A percentile compares a stretch with the other conserved stretches of the same genome.
These are phyloP conservation scores for Chlamydomonas incerta DNA, from an alignment of 139 green algal species.

Conservation along the genomic window DNA sequence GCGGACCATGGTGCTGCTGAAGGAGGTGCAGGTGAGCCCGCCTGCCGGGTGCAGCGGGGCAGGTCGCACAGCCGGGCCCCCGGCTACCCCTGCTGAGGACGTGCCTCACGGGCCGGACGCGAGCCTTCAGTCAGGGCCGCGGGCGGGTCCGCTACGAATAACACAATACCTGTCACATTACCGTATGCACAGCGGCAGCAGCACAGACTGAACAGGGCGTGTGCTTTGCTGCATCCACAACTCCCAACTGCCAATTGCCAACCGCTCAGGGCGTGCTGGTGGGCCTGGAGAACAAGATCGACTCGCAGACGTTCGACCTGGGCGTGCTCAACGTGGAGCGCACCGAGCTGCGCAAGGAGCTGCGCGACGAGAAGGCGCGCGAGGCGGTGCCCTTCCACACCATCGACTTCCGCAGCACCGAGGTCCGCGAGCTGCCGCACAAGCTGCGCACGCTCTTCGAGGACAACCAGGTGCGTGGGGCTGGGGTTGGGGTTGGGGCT, in stretches of 20 bases:
- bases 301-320: slow-evolving; percentile 35
- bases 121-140: too few species aligned
- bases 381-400: slow-evolving; percentile 30
- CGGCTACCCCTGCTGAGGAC: too few species aligned
- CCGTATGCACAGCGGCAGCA: background rate
- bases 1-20: slow-evolving; percentile 27
- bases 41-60: too few species aligned
- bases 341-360: slow-evolving; percentile 34
- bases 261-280: slow-evolving; percentile 11
- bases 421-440: slow-evolving; percentile 33
- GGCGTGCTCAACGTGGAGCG: slow-evolving; percentile 35
- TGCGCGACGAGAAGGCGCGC: slow-evolving; percentile 35
- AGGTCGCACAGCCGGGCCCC: too few species aligned
- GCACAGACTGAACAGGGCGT: too few species aligned
- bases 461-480: slow-evolving; percentile 16
- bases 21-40: slow-evolving; percentile 37
- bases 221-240: background rate
- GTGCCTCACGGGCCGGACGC: too few species aligned
- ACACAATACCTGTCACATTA: background rate
- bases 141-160: too few species aligned
- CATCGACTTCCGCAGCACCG: slow-evolving; percentile 21
- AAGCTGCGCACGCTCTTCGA: slow-evolving; percentile 37
- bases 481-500: background rate
- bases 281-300: slow-evolving; percentile 26
- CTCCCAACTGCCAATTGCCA: background rate